These are phyloP conservation scores for Brassica juncea DNA, from an alignment of 345 rosid species.

Conservation along the genomic window DNA sequence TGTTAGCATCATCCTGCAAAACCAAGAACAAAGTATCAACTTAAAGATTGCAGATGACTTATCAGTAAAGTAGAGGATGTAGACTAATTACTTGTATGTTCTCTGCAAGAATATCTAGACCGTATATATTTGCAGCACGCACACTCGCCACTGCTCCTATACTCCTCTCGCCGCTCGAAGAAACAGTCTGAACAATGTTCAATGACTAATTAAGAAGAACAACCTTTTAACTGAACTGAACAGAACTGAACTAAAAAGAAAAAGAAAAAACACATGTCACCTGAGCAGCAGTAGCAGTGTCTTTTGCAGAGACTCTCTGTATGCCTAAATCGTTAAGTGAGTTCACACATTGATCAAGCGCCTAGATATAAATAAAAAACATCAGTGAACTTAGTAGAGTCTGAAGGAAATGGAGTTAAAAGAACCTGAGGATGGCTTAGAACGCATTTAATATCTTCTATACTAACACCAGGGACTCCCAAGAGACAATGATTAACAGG, in stretches of 20 bases:
- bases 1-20: constrained; percentile 72
- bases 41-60: not conserved
- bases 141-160: constrained; percentile 85
- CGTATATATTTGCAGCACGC: constrained; percentile 85
- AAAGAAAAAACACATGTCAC: constrained; percentile 39
- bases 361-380: constrained; percentile 47
- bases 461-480: constrained; percentile 67
- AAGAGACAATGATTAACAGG: constrained; percentile 83
- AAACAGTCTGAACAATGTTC: constrained; percentile 51
- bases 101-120: constrained; percentile 69
- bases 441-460: constrained; percentile 70
- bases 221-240: constrained; percentile 42
- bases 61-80: constrained; percentile 5
- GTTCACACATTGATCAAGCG: constrained; percentile 77
- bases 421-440: constrained; percentile 91
- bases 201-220: constrained; percentile 28
- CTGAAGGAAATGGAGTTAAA: not conserved
- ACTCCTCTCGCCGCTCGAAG: constrained; percentile 55
- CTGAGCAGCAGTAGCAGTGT: constrained; percentile 91
- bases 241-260: not conserved
- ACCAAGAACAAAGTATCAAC: constrained; percentile 1
- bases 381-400: constrained; percentile 11
- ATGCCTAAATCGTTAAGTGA: constrained; percentile 62
- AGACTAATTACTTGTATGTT: constrained; percentile 65
- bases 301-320: constrained; percentile 58